Base-by-base conservation (phyloP, 2,329 filamentous ascomycete species). In the Elsinoe fawcettii region DNA sequence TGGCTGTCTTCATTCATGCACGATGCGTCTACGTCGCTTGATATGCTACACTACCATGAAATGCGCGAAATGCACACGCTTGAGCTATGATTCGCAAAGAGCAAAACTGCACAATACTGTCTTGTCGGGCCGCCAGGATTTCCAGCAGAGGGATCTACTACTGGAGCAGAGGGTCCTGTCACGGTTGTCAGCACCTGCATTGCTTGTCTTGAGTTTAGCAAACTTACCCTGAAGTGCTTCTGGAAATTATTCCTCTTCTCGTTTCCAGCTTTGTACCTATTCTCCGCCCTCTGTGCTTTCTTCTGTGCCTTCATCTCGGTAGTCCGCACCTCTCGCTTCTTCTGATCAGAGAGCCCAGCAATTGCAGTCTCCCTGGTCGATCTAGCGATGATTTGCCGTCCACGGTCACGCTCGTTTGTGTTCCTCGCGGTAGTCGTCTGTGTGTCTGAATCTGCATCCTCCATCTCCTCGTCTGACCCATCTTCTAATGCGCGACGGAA, bases 181-280 rank as follows among this genome's bases (percentile, higher is more conserved):
- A 27, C 20, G 36, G 41, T 37, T 41, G 16, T 49, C 25, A 62
- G 57, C 18, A 51, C 49, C 36, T 5, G 14, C 18, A 27, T 9
- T 3, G 5, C 5, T 30, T 20, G 23, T 12, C 37, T 9, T 16
- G 23, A 2, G 1, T 25, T 14, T 8, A 12, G 18, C 34, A 59
- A 54, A 73, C 77, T 72, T 74, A 80, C 80, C 67, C 84, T 77
- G 77, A 80, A 87, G 70, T 87, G 84, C 73, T 87, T 87, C 70
- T 95, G 89, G 76, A 80, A 80, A 73, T 96, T 96, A 60, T 75
- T 78, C 66, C 81, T 81, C 75, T 82, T 86, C 67, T 92, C 85
- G 66, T 90, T 80, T 30, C 81, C 80, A 73, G 84, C 87, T 61
- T 87, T 80, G 64, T 85, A 85, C 61, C 79, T 78, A 66, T 65